Conservation (phyloP, 805 yeast species). For the Candida fluviatilis region DNA sequence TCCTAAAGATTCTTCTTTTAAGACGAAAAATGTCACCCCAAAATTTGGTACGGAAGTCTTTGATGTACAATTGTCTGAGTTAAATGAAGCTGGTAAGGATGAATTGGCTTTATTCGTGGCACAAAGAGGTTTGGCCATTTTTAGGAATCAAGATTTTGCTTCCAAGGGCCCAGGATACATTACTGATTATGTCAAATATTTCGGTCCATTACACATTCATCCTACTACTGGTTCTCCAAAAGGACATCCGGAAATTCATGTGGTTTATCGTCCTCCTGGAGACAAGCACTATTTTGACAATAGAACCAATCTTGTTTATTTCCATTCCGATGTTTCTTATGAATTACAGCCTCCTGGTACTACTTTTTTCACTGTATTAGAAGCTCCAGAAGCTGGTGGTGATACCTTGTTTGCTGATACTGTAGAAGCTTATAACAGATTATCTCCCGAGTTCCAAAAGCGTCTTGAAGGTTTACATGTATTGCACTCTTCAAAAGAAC, state of each 20-base stretch:
- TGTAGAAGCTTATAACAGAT: conserved; percentile 36
- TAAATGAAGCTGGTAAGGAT: conserved; percentile 52
- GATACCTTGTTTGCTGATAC: conserved; percentile 38
- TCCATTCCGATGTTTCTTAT: conserved; percentile 37
- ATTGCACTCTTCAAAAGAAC: conserved; percentile 33
- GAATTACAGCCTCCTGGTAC: conserved; percentile 40
- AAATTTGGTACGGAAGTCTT: conserved; percentile 65
- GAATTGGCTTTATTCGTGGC: conserved; percentile 67
- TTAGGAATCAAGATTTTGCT: conserved; percentile 62
- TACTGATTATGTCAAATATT: conserved; percentile 30
- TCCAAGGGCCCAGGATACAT: conserved; percentile 28
- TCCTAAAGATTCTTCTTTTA: conserved; percentile 24
- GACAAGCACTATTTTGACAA: conserved; percentile 11
- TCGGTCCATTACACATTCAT: conserved; percentile 41
- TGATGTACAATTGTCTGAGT: conserved; percentile 54
- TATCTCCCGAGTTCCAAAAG: conserved; percentile 34
- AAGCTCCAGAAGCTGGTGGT: conserved; percentile 37
- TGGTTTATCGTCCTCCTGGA: conserved; percentile 20
- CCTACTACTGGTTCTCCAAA: conserved; percentile 41
- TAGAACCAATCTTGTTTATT: conserved; percentile 25
- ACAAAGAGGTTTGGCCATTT: conserved; percentile 62
- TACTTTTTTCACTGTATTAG: conserved; percentile 34
- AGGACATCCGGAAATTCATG: conserved; percentile 25
- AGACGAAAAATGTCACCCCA: conserved; percentile 50
- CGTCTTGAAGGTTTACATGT: conserved; percentile 32